A percentile compares a stretch with the other conserved stretches of the same genome.
phyloP scores from a whole-genome alignment of 495 filamentous ascomycete genomes.

The Bathelium albidoporum region DNA sequence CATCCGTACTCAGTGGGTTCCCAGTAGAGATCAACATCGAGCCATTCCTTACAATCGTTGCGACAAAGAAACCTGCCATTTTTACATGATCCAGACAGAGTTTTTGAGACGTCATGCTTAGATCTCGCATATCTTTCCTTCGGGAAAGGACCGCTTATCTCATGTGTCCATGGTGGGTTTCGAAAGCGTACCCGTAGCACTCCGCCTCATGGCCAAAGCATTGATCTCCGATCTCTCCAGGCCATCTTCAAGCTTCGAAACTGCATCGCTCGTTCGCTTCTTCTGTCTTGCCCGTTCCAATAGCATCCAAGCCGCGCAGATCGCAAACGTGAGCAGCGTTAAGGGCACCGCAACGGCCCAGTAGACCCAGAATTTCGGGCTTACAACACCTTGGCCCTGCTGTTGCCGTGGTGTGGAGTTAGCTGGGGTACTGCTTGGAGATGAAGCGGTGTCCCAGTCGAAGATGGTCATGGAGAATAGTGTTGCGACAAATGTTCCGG shows the following conservation, averaged over 20 bases:
- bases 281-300: neutral
- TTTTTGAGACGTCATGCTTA: too few relatives aligned
- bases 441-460: slow-evolving; percentile 2
- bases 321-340: neutral
- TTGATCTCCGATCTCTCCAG: neutral
- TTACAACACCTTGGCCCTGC: neutral
- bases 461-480: slow-evolving; percentile 13
- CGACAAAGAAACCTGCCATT: too few relatives aligned
- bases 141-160: neutral
- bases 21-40: too few relatives aligned
- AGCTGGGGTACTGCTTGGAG: neutral
- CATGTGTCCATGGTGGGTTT: neutral
- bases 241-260: neutral
- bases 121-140: too few relatives aligned
- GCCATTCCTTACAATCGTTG: too few relatives aligned
- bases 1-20: too few relatives aligned
- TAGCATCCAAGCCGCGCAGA: slow-evolving; percentile 1
- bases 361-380: slow-evolving; percentile 1
- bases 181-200: neutral
- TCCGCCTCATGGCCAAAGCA: neutral
- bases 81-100: too few relatives aligned
- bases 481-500: slow-evolving; percentile 13
- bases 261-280: neutral
- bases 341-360: neutral
- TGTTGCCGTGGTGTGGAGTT: neutral